phyloP scores from a whole-genome alignment of 257 asterid species.

The Handroanthus guayacan region DNA sequence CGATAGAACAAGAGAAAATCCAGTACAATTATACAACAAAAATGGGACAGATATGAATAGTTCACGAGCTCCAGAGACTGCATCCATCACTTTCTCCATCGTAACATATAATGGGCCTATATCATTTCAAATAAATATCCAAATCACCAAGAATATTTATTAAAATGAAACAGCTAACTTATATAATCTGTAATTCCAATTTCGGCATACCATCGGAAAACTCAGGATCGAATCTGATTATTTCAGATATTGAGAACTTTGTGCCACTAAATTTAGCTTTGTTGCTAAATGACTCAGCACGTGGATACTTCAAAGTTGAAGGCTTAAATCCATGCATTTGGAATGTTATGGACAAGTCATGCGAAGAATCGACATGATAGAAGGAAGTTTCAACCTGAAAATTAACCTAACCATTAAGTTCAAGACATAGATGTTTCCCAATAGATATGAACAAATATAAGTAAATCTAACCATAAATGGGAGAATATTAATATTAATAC shows the following conservation, averaged over 20 bases:
- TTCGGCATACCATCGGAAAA: constrained; percentile 61
- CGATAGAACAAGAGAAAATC: constrained; percentile 80
- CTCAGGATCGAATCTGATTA: constrained; percentile 72
- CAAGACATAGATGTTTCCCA: constrained; percentile 9
- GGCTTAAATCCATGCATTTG: constrained; percentile 73
- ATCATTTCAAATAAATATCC: constrained; percentile 36
- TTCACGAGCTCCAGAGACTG: constrained; percentile 97
- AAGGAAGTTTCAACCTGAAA: constrained; percentile 96
- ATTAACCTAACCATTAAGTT: constrained; percentile 28
- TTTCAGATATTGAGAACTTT: constrained; percentile 79
- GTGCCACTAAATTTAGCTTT: constrained; percentile 88
- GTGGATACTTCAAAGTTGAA: constrained; percentile 77
- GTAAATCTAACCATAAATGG: constrained; percentile 16
- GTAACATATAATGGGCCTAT: constrained; percentile 80
- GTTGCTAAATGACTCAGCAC: constrained; percentile 81
- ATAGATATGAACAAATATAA: constrained; percentile 19
- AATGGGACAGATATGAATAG: constrained; percentile 78
- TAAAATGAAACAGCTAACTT: constrained; percentile 30
- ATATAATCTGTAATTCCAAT: constrained; percentile 24
- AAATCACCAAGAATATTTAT: constrained; percentile 26
- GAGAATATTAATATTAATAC: constrained; percentile 19
- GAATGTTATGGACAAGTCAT: constrained; percentile 78
- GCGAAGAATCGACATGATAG: constrained; percentile 86
- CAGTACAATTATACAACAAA: constrained; percentile 88
- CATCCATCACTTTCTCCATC: constrained; percentile 92